Conservation (phyloP, 2,329 filamentous ascomycete species). For the Cryphonectria carpinicola region DNA sequence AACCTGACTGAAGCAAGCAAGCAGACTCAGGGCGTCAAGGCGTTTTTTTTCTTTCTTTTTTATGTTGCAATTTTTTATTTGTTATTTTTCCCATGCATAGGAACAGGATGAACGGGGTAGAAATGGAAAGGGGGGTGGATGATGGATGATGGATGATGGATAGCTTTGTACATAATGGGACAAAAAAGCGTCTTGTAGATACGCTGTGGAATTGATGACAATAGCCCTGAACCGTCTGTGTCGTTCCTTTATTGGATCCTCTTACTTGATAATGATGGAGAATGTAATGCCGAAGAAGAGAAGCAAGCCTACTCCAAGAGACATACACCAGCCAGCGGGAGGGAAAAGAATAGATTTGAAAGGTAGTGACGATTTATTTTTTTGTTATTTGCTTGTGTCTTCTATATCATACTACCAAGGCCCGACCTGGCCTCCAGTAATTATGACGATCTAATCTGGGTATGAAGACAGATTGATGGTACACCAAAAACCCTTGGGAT, state of each 20-base stretch:
- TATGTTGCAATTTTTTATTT: background rate
- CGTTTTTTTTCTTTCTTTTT: constrained; percentile 17
- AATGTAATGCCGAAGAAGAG: background rate
- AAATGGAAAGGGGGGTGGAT: background rate
- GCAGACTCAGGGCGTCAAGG: constrained; percentile 28
- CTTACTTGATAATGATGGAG: background rate
- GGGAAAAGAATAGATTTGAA: background rate
- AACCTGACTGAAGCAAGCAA: constrained; percentile 10
- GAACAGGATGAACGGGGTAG: constrained; percentile 8
- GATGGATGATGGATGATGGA: constrained; percentile 5
- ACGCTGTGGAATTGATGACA: background rate
- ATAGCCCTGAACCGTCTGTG: background rate
- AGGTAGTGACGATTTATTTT: background rate
- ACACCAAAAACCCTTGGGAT: background rate
- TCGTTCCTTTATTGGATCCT: background rate
- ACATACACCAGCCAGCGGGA: background rate
- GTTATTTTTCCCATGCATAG: constrained; percentile 15
- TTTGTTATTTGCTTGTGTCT: background rate
- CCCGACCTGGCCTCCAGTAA: background rate
- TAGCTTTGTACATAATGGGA: constrained; percentile 5
- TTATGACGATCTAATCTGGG: constrained; percentile 9
- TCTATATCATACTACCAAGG: constrained; percentile 1
- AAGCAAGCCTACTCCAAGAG: background rate
- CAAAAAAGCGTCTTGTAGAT: constrained; percentile 10
- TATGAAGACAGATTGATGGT: constrained; percentile 12